These are phyloP conservation scores for Immersiella caudata DNA, from an alignment of 495 filamentous ascomycete species.

Conservation along the genomic window DNA sequence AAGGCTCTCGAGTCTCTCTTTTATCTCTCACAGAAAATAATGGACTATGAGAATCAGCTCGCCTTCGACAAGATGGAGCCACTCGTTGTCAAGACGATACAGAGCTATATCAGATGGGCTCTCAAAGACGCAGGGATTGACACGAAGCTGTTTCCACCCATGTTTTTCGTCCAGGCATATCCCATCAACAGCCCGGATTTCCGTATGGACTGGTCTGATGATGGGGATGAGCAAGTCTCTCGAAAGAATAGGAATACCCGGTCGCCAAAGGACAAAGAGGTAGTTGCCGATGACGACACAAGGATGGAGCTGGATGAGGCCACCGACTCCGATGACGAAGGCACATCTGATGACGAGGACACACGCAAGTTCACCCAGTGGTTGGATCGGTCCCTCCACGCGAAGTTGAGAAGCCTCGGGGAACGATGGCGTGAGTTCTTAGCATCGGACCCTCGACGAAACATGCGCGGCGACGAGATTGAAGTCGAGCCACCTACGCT, in stretches of 20 bases:
- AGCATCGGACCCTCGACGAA: neutral
- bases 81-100: constrained; percentile 28
- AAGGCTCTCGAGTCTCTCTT: constrained; percentile 39
- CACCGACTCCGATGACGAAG: neutral
- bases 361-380: constrained; percentile 17
- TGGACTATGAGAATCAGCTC: constrained; percentile 34
- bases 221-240: neutral
- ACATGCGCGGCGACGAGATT: constrained; percentile 7
- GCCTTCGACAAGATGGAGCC: constrained; percentile 24
- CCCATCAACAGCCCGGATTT: constrained; percentile 13
- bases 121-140: constrained; percentile 28
- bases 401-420: constrained; percentile 23
- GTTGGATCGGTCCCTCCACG: constrained; percentile 26
- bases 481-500: constrained; percentile 30
- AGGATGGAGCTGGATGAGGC: neutral
- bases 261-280: neutral
- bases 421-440: constrained; percentile 27
- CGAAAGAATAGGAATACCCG: too few species aligned
- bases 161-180: constrained; percentile 29
- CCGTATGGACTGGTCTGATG: neutral
- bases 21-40: constrained; percentile 33
- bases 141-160: constrained; percentile 15
- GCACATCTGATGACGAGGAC: neutral
- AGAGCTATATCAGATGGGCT: constrained; percentile 34
- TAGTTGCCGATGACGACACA: neutral